Percentiles rank a stretch among this genome's conserved stretches.
Evolutionary conservation across 495 filamentous ascomycete genomes (phyloP).

Genomic region (Neurospora sp.): DNA sequence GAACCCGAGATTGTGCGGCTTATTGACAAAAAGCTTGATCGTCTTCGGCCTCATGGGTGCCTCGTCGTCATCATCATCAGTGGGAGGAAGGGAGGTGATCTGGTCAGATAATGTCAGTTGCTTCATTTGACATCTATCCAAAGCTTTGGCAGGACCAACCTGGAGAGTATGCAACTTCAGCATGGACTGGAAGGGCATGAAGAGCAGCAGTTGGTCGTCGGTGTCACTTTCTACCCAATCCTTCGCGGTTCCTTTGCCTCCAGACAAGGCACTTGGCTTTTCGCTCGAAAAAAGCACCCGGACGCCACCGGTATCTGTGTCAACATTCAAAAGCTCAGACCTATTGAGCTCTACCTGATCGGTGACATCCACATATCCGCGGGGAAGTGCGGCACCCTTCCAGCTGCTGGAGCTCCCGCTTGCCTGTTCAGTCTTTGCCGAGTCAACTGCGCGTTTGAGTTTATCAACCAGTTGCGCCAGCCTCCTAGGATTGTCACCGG

Average conservation of each 20-base stretch:
- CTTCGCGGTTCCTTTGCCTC: constrained; percentile 48
- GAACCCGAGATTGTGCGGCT: constrained; percentile 80
- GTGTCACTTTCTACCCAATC: constrained; percentile 99
- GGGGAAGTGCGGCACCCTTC: constrained; percentile 63
- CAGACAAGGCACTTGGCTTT: constrained; percentile 56
- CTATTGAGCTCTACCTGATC: constrained; percentile 67
- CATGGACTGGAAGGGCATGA: constrained; percentile 78
- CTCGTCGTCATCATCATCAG: constrained; percentile 48
- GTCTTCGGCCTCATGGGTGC: constrained; percentile 76
- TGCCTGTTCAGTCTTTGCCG: constrained; percentile 32
- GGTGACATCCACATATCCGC: constrained; percentile 76
- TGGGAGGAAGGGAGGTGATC: constrained; percentile 71
- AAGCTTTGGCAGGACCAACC: constrained; percentile 19
- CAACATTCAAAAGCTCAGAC: constrained; percentile 78
- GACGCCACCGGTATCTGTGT: constrained; percentile 56
- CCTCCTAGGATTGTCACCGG: constrained; percentile 60
- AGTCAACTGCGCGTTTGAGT: constrained; percentile 58
- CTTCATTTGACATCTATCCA: background rate
- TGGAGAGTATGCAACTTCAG: constrained; percentile 82
- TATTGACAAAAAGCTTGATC: constrained; percentile 76
- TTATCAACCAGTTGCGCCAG: constrained; percentile 61
- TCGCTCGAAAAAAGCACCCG: constrained; percentile 59
- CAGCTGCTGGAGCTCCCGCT: constrained; percentile 43
- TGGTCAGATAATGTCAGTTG: constrained; percentile 29
- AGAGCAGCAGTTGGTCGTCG: constrained; percentile 96